Percentiles rank a stretch among this genome's conserved stretches.
phyloP scores from a whole-genome alignment of 1,284 basidiomycete species.

The Xerocomus nothofagi region DNA sequence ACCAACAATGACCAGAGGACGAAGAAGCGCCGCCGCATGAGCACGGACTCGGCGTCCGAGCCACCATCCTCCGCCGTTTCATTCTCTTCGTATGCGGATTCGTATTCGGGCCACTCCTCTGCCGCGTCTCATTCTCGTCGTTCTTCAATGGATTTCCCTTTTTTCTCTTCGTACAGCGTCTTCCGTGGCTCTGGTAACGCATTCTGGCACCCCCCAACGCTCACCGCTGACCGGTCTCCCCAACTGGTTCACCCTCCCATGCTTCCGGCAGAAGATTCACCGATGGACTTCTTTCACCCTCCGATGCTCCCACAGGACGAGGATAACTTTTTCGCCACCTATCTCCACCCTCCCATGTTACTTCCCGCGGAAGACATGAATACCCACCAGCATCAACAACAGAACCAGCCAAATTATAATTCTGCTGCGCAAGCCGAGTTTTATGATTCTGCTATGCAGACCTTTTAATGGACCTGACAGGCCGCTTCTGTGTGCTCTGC shows the following conservation, averaged over 20 bases:
- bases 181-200: slow-evolving; percentile 54
- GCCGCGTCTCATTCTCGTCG: slow-evolving; percentile 42
- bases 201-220: slow-evolving; percentile 75
- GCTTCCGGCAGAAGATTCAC: slow-evolving; percentile 48
- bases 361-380: slow-evolving; percentile 39
- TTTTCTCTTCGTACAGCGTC: slow-evolving; percentile 46
- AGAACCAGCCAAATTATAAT: slow-evolving; percentile 36
- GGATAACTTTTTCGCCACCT: slow-evolving; percentile 53
- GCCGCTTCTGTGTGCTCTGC: slow-evolving; percentile 3
- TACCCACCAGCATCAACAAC: slow-evolving; percentile 36
- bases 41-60: slow-evolving; percentile 66
- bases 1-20: slow-evolving; percentile 37
- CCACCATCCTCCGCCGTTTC: slow-evolving; percentile 61
- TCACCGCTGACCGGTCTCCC: slow-evolving; percentile 51
- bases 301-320: slow-evolving; percentile 51
- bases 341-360: slow-evolving; percentile 59
- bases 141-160: slow-evolving; percentile 65
- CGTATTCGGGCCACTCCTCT: slow-evolving; percentile 46
- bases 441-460: slow-evolving; percentile 33
- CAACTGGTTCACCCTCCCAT: slow-evolving; percentile 61
- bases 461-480: slow-evolving; percentile 22
- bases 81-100: slow-evolving; percentile 46
- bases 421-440: slow-evolving; percentile 26
- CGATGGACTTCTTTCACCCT: slow-evolving; percentile 54
- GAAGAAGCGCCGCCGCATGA: slow-evolving; percentile 69